Conservation (phyloP, 176 grass and related monocot species). For the Rhynchospora breviuscula region DNA sequence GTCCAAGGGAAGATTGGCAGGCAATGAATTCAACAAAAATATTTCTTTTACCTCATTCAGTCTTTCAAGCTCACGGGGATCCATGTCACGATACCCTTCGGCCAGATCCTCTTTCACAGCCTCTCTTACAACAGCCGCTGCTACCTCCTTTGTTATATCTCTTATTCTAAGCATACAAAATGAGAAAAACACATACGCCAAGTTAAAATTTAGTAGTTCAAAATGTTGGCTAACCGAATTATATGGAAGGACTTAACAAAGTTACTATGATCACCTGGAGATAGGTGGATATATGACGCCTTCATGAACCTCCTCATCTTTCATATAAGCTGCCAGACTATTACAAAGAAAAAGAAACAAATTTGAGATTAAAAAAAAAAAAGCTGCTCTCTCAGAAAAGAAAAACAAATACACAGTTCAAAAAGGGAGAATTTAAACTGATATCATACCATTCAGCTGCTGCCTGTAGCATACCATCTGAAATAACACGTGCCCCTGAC, state of each 20-base stretch:
- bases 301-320: conserved; percentile 77
- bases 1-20: background rate
- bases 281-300: conserved; percentile 93
- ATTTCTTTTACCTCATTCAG: conserved; percentile 59
- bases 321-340: conserved; percentile 96
- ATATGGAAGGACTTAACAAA: background rate
- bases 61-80: conserved; percentile 74
- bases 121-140: conserved; percentile 83
- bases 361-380: conserved; percentile 23
- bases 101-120: conserved; percentile 88
- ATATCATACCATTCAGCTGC: conserved; percentile 73
- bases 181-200: background rate
- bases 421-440: background rate
- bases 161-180: conserved; percentile 59
- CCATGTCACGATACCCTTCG: conserved; percentile 93
- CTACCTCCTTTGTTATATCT: conserved; percentile 92
- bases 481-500: conserved; percentile 81
- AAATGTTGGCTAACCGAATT: background rate
- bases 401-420: conserved; percentile 22
- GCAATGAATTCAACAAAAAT: background rate
- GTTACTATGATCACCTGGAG: conserved; percentile 47
- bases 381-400: background rate
- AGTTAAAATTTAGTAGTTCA: conserved; percentile 6
- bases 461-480: conserved; percentile 93
- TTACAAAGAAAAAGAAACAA: conserved; percentile 21